A percentile compares a stretch with the other conserved stretches of the same genome.
These are phyloP conservation scores for Penicillium sp. DNA, from an alignment of 2,329 filamentous ascomycete genomes.

Conservation along the genomic window DNA sequence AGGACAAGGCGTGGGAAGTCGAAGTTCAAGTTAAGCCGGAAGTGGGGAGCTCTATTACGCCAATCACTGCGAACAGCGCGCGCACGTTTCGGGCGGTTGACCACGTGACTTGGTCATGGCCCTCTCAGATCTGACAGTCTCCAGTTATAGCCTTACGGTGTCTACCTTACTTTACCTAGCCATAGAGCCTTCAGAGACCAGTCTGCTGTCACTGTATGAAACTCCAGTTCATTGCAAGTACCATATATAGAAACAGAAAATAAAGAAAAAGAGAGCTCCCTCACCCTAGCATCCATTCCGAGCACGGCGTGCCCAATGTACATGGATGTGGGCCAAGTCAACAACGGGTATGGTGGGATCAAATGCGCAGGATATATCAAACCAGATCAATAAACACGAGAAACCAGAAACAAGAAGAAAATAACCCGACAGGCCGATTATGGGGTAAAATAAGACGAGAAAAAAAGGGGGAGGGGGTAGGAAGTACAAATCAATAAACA, in stretches of 20 bases:
- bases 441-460: not conserved
- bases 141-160: no score
- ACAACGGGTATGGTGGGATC: constrained; percentile 15
- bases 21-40: constrained; percentile 13
- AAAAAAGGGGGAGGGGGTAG: constrained; percentile 6
- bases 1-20: not conserved
- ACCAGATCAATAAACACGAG: constrained; percentile 8
- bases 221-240: constrained; percentile 2
- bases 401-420: not conserved
- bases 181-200: not conserved
- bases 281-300: constrained; percentile 8
- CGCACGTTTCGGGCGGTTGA: constrained; percentile 18
- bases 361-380: constrained; percentile 23
- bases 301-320: constrained; percentile 18
- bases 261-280: constrained; percentile 5
- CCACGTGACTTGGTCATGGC: not conserved
- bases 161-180: not conserved
- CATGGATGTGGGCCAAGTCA: constrained; percentile 9
- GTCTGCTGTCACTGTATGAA: not conserved
- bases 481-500: constrained; percentile 21
- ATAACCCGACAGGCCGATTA: constrained; percentile 8
- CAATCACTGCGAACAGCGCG: constrained; percentile 20
- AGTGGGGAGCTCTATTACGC: constrained; percentile 20
- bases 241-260: not conserved
- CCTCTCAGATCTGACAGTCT: no score